Percentiles rank a stretch among this genome's conserved stretches.
phyloP scores from a whole-genome alignment of 257 asterid species.

The Solanum sitiens region DNA sequence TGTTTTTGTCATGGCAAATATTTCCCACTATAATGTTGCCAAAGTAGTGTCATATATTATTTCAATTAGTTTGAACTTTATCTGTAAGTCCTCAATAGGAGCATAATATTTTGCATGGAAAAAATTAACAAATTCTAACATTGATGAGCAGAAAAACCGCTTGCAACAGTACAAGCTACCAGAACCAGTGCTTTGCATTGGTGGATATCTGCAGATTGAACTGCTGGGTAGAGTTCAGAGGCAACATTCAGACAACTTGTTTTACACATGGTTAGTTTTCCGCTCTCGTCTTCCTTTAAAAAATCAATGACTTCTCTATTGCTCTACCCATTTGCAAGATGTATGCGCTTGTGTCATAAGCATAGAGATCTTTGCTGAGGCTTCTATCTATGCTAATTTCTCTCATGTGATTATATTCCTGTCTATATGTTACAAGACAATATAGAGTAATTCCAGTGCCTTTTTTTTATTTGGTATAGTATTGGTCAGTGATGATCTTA shows the following conservation, averaged over 20 bases:
- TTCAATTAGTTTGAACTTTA: neutral
- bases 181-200: constrained; percentile 65
- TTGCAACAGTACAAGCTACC: constrained; percentile 77
- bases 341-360: neutral
- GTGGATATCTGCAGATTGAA: constrained; percentile 73
- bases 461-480: neutral
- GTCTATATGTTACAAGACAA: neutral
- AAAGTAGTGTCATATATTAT: neutral
- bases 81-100: neutral
- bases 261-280: constrained; percentile 61
- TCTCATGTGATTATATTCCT: neutral
- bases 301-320: neutral
- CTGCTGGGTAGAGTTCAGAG: constrained; percentile 62
- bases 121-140: neutral
- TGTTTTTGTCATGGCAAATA: neutral
- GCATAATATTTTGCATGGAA: neutral
- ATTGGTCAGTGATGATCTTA: neutral
- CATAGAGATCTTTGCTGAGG: neutral
- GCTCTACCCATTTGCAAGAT: neutral
- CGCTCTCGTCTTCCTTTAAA: neutral
- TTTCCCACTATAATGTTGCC: neutral
- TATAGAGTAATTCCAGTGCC: neutral
- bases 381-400: neutral
- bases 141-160: constrained; percentile 44
- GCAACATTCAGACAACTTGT: constrained; percentile 47